Evolutionary conservation across 169 alveolate genomes (phyloP), one percentile per base, ranked within the genome.

Genomic region (Cryptosporidium parvum): DNA sequence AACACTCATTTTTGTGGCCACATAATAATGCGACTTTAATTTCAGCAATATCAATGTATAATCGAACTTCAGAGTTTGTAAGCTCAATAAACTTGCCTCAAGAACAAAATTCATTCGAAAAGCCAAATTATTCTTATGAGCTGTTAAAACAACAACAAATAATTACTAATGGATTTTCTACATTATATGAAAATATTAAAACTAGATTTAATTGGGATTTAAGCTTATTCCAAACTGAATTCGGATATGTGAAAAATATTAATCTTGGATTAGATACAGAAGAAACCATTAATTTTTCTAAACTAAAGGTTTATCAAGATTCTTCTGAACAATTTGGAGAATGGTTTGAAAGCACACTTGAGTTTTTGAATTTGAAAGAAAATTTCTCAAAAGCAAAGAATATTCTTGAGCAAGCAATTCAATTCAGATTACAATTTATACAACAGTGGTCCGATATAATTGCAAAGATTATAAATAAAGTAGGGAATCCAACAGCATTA

Each of bases 181-280:
- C 21, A 31, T n/a, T 80, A 18, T 80, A 80, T 59, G 70, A 65
- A 16, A 37, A 80, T 59, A 45, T 80, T 9, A 42, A 65, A 37
- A 65, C 44, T 16, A 80, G 89, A 62, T 65, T 44, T 80, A n/a
- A 59, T 26, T 80, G 89, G 89, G 89, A 80, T 51, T 42, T 62
- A 16, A 62, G 31, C 14, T 35, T 37, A 23, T 80, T 65, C n/a
- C 48, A 62, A 18, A 23, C 37, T 62, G 75, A 80, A 44, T 80
- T 80, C 42, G 89, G 89, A 37, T 80, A 80, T 62, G 21, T 65
- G 35, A 45, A 80, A 33, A 18, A 37, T 44, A 44, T 65, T 61
- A 9, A 33, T 80, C 42, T 39, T 65, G 75, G 75, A 18, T 21
- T 59, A 1, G 75, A 44, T 23, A 51, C 69, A 16, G 69, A 80